Evolutionary conservation across 495 filamentous ascomycete species (phyloP).

Genomic region (Hypoxylon cercidicola): DNA sequence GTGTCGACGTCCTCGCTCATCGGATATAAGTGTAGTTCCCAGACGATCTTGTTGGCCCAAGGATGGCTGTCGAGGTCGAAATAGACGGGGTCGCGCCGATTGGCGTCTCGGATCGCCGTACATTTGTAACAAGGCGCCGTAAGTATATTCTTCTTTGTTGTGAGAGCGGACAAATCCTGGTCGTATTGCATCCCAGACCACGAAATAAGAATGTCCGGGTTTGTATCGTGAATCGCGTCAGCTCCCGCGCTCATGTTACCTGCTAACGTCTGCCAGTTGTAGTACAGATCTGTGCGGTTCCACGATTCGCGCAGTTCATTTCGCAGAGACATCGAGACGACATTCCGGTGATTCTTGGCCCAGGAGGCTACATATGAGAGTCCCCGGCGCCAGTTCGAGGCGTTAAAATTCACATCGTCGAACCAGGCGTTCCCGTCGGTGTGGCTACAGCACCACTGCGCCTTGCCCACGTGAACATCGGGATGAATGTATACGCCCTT

Average conservation of each 20-base stretch:
- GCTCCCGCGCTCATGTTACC: slow-evolving; percentile 60
- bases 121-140: slow-evolving; percentile 57
- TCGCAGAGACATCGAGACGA: slow-evolving; percentile 61
- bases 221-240: slow-evolving; percentile 58
- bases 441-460: slow-evolving; percentile 64
- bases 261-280: slow-evolving; percentile 65
- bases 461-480: slow-evolving; percentile 68
- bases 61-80: slow-evolving; percentile 44
- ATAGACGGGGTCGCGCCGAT: slow-evolving; percentile 41
- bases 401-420: slow-evolving; percentile 62
- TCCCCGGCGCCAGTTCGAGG: slow-evolving; percentile 61
- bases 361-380: slow-evolving; percentile 61
- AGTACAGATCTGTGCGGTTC: slow-evolving; percentile 48
- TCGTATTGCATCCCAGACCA: slow-evolving; percentile 67
- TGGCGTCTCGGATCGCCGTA: slow-evolving; percentile 52
- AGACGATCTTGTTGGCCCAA: slow-evolving; percentile 60
- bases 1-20: slow-evolving; percentile 52
- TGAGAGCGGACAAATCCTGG: slow-evolving; percentile 59
- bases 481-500: slow-evolving; percentile 65
- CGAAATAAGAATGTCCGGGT: slow-evolving; percentile 63
- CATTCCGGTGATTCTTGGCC: slow-evolving; percentile 55
- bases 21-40: slow-evolving; percentile 66
- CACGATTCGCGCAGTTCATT: slow-evolving; percentile 62
- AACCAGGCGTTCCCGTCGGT: slow-evolving; percentile 68
- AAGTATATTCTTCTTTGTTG: slow-evolving; percentile 51